Base-by-base conservation (phyloP, 2,329 filamentous ascomycete genomes). In the Hypoxylon sp. region DNA sequence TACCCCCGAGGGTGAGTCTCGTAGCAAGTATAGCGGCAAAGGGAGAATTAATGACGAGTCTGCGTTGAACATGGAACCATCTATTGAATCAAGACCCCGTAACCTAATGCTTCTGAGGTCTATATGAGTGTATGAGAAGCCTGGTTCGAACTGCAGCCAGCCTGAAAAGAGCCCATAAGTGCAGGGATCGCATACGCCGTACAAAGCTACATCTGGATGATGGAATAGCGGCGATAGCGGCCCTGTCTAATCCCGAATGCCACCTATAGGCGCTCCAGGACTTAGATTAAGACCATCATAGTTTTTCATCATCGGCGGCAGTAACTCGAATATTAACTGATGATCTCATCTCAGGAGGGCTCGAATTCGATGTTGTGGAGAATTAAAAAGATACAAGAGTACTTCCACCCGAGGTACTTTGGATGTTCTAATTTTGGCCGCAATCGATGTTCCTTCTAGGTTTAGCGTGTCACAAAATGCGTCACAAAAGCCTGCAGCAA, bases 401-500 rank as follows among this genome's bases (percentile, higher is more conserved):
- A 43, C 38, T 41, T 50, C 14, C 17, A 50, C 11, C 6, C 14
- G 9, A 23, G 19, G 19, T 36, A 52, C 23, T 9, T 48, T 17
- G 6, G 4, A 49, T 2, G 14, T 48, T 38, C 55, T 25, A 30
- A 41, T 50, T 19, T 41, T 50, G 41, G 30, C 19, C 17, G 6
- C 23, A 36, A 23, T n/a, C n/a, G n/a, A n/a, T n/a, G n/a, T 36
- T 57, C 30, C n/a, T 11, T 52, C 30, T 25, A 13, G 28, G 25
- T 36, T 50, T 51, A 60, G 49, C 23, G n/a, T 34, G 50, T 63
- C 34, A 63, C 65, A 64, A 36, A 36, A 28, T 34, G 19, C 28
- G 38, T 65, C 45, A 52, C 65, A 60, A 43, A 21, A 36, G 32
- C 21, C 38, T 59, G 55, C 55, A 59, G 48, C 45, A 5, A 45